These are phyloP conservation scores for Maudiozyma serrabonitensis DNA, from an alignment of 805 yeast genomes.

Conservation along the genomic window DNA sequence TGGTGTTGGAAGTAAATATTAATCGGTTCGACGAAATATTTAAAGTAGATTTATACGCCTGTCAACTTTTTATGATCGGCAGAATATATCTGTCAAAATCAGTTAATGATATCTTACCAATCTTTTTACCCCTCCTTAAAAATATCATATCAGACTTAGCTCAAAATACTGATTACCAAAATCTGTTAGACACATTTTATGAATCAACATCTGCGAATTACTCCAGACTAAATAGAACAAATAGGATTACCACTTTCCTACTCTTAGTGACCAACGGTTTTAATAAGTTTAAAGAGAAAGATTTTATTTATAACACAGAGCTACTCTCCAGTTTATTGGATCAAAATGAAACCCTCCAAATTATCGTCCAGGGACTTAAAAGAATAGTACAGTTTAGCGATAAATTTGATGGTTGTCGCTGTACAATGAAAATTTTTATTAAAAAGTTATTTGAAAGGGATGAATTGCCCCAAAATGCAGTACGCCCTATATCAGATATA, in stretches of 20 bases:
- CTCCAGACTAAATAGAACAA: slow-evolving; percentile 20
- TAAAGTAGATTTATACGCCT: slow-evolving; percentile 59
- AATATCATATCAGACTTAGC: slow-evolving; percentile 31
- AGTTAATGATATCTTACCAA: slow-evolving; percentile 39
- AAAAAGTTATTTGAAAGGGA: neutral
- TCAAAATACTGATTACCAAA: slow-evolving; percentile 19
- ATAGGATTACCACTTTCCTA: slow-evolving; percentile 35
- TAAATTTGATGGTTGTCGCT: neutral
- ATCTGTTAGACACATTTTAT: slow-evolving; percentile 31
- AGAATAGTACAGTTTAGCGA: neutral
- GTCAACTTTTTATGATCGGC: slow-evolving; percentile 55
- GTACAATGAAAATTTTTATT: neutral
- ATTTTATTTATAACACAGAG: slow-evolving; percentile 30
- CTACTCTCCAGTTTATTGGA: slow-evolving; percentile 21
- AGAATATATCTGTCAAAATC: slow-evolving; percentile 39
- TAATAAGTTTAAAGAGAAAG: slow-evolving; percentile 27
- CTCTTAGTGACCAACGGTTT: slow-evolving; percentile 33
- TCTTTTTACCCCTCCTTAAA: slow-evolving; percentile 43
- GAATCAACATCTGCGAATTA: slow-evolving; percentile 25
- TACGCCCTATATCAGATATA: neutral
- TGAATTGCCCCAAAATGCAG: neutral
- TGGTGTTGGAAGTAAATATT: slow-evolving; percentile 51
- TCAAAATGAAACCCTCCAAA: neutral
- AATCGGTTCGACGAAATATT: slow-evolving; percentile 58
- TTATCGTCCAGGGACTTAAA: neutral